Percentiles rank a stretch among this genome's conserved stretches.
These are phyloP conservation scores for Leptographium lundbergii DNA, from an alignment of 2,329 filamentous ascomycete genomes.

Conservation along the genomic window DNA sequence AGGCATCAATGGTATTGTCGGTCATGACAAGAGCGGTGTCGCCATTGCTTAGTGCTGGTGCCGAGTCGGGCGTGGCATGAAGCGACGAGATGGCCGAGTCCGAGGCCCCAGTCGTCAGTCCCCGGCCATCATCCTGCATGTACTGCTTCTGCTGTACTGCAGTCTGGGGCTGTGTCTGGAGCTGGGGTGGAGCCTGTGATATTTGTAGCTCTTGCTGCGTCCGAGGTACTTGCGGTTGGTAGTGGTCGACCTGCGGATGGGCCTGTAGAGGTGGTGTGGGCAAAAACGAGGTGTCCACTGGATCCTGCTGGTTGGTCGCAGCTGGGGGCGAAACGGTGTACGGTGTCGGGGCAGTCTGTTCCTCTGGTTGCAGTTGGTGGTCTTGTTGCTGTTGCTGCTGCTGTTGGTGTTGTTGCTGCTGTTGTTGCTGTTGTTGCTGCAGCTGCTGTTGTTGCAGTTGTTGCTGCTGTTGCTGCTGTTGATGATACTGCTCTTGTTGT, in stretches of 20 bases:
- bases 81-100: slow-evolving; percentile 6
- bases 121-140: neutral
- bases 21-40: neutral
- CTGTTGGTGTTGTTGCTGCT: neutral
- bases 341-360: neutral
- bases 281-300: neutral
- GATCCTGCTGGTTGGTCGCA: neutral
- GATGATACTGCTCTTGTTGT: neutral
- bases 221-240: neutral
- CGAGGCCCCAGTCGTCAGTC: neutral
- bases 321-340: neutral
- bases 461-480: neutral
- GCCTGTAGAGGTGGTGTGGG: neutral
- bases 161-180: neutral
- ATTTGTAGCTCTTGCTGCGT: neutral
- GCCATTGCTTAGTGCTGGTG: slow-evolving; percentile 1
- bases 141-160: neutral
- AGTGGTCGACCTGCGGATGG: neutral
- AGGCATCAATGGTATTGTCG: neutral
- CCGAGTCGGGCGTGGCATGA: slow-evolving; percentile 5
- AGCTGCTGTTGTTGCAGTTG: neutral
- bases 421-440: neutral
- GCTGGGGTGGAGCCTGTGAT: neutral
- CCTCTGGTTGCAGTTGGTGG: neutral
- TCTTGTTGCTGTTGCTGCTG: neutral